Conservation (phyloP, 257 asterid species). For the Solanum piurae region DNA sequence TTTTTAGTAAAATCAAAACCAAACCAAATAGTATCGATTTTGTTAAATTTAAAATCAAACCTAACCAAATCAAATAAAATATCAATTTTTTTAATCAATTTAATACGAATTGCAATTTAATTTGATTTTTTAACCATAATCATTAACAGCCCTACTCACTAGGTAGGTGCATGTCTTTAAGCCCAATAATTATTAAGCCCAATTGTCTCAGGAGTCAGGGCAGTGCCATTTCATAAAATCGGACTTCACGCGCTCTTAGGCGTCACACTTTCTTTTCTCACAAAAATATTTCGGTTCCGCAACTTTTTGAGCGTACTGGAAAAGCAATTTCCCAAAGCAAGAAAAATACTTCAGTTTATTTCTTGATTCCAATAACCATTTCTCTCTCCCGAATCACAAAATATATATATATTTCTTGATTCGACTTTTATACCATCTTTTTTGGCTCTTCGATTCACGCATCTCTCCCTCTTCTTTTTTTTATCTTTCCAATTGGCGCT, state of each 20-base stretch:
- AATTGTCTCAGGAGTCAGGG: not conserved
- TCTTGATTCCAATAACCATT: not conserved
- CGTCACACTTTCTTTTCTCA: conserved; percentile 7
- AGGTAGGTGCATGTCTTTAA: not conserved
- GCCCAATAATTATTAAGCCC: not conserved
- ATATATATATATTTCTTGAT: not conserved
- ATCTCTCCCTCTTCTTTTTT: not conserved
- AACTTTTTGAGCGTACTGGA: conserved; percentile 27
- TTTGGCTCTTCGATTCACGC: not conserved
- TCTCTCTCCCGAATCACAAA: not conserved
- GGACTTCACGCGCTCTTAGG: conserved; percentile 25
- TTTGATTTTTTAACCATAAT: too few species aligned
- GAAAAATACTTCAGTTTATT: not conserved
- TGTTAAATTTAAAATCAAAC: too few species aligned
- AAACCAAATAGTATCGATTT: too few species aligned
- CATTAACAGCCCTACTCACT: too few species aligned
- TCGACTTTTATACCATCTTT: not conserved
- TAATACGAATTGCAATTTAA: too few species aligned
- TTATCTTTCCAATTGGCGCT: not conserved
- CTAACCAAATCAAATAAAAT: too few species aligned
- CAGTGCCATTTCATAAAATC: not conserved
- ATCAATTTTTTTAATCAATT: too few species aligned
- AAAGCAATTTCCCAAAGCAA: conserved; percentile 14
- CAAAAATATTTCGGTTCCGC: conserved; percentile 29
- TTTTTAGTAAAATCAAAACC: too few species aligned